These are phyloP conservation scores for Phytophthora hibernalis DNA, from an alignment of 352 stramenopile genomes.

Conservation along the genomic window DNA sequence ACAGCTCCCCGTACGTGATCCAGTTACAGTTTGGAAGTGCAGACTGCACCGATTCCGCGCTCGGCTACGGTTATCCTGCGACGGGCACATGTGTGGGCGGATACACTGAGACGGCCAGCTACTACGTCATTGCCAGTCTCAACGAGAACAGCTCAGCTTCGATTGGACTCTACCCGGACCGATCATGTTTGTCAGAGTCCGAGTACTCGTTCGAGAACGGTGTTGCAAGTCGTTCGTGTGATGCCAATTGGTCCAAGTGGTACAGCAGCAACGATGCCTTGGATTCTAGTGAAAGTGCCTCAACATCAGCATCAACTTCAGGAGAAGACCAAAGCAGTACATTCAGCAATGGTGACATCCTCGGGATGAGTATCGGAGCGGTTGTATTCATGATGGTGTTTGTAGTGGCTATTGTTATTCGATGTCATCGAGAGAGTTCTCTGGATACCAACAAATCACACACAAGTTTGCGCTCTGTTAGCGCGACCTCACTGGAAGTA, in stretches of 20 bases:
- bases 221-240: constrained; percentile 16
- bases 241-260: constrained; percentile 18
- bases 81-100: constrained; percentile 15
- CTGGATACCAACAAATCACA: not conserved
- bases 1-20: constrained; percentile 26
- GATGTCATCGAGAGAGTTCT: not conserved
- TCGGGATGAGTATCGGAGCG: not conserved
- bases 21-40: constrained; percentile 12
- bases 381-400: constrained; percentile 6
- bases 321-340: not conserved
- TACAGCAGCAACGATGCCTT: constrained; percentile 29
- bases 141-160: constrained; percentile 20
- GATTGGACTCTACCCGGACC: constrained; percentile 14
- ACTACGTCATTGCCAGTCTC: constrained; percentile 28
- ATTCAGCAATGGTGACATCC: not conserved
- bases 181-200: constrained; percentile 17
- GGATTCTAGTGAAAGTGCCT: not conserved
- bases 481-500: constrained; percentile 7
- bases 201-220: constrained; percentile 10
- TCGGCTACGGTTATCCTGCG: constrained; percentile 16
- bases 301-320: not conserved
- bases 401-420: not conserved
- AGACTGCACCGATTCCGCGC: constrained; percentile 14
- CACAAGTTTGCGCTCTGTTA: not conserved
- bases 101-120: constrained; percentile 18